Base-by-base conservation (phyloP, 1,139 yeast species). In the Nakaseomyces sp. region DNA sequence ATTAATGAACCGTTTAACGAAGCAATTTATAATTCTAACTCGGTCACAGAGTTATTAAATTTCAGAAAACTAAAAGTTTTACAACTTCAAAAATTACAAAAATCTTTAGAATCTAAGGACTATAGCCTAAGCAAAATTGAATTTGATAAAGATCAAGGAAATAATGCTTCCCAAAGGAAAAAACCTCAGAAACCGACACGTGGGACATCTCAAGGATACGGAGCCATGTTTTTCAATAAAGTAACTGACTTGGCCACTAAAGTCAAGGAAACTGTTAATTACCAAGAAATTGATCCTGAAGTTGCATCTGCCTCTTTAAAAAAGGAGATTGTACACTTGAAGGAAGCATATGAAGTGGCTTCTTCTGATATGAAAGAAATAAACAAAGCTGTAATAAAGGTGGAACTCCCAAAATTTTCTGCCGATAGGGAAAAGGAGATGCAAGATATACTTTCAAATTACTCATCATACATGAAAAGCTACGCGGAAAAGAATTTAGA, bases 1-100 rank as follows among this genome's bases (percentile, higher is more conserved):
- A 81, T 88, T 53, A 75, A 86, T 33, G 97, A 89, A 58, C 95
- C 95, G 4, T 67, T 89, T 28, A 80, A 85, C 5, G 96, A 89
- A 58, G 76, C 85, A 15, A 88, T 83, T 12, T 87, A 84, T 55
- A 79, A 82, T 63, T 78, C 93, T 0, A 71, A 73, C 5, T 80
- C 82, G 0, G 76, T 83, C 1, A 73, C 83, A 41, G 74, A 77
- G 37, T 76, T 89, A 13, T 71, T 82, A 41, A 81, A 79, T 55
- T 89, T 75, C 59, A 77, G 89, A 44, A 72, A 74, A 37, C 73
- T 80, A 53, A 89, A 91, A 60, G 67, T 76, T 9, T 67, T 80
- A 12, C 97, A 89, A 59, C 69, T 74, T 41, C 75, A 72, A 41
- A 63, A 84, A 51, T 70, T 67, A 3, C 58, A 52, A 33, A 59